phyloP scores from a whole-genome alignment of 129 eudicot species.

The Pulicaria dysenterica region DNA sequence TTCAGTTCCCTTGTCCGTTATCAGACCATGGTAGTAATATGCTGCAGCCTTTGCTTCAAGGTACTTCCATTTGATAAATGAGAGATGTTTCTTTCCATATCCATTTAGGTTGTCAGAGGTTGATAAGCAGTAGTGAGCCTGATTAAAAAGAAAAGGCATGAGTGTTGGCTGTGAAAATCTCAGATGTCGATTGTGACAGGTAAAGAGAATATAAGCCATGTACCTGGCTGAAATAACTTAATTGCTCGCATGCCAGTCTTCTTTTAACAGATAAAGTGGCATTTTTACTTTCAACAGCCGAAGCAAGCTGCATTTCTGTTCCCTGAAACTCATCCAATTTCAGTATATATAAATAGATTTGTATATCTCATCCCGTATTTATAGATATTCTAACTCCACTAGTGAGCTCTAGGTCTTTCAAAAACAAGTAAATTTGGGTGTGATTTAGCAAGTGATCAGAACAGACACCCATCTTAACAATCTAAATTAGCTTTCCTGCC shows the following conservation, averaged over 20 bases:
- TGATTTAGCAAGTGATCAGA: neutral
- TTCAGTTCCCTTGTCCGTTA: conserved; percentile 75
- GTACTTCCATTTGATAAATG: conserved; percentile 86
- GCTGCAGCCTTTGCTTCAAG: conserved; percentile 99
- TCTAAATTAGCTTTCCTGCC: neutral
- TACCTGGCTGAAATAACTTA: conserved; percentile 74
- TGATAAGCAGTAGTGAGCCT: conserved; percentile 80
- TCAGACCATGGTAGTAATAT: conserved; percentile 83
- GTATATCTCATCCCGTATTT: neutral
- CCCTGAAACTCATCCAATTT: conserved; percentile 51
- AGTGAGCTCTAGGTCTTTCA: neutral
- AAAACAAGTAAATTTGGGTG: neutral
- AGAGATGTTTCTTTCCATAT: conserved; percentile 67
- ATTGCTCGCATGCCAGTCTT: conserved; percentile 90
- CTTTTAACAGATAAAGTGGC: conserved; percentile 89
- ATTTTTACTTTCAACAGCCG: conserved; percentile 77
- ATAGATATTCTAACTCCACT: neutral
- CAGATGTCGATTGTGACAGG: neutral
- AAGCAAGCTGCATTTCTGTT: conserved; percentile 92
- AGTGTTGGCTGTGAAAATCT: neutral
- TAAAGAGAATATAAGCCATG: neutral
- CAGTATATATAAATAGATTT: too few relatives aligned
- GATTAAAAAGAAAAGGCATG: neutral
- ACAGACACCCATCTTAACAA: neutral
- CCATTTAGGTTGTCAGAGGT: conserved; percentile 46